Evolutionary conservation across 768 basidiomycete species (phyloP).

Genomic region (Nidularia pulvinata): DNA sequence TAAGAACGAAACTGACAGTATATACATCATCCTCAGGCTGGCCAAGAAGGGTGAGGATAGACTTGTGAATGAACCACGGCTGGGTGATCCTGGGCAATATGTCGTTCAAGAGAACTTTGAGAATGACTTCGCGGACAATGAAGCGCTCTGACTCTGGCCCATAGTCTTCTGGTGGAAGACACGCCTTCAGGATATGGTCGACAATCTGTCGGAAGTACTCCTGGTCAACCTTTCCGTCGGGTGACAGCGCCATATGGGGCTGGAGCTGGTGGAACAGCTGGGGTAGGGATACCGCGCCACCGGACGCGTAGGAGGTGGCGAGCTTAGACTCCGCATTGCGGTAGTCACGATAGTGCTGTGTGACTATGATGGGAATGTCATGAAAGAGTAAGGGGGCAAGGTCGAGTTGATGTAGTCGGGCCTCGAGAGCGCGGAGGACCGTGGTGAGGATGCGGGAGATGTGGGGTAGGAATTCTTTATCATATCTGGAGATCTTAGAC

Average conservation of each 20-base stretch:
- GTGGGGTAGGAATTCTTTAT: constrained; percentile 63
- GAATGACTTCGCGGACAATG: constrained; percentile 82
- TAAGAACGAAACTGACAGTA: constrained; percentile 19
- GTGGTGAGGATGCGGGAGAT: constrained; percentile 57
- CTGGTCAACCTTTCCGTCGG: constrained; percentile 66
- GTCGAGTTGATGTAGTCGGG: constrained; percentile 52
- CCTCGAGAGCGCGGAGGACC: constrained; percentile 61
- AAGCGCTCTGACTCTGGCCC: constrained; percentile 77
- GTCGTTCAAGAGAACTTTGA: constrained; percentile 73
- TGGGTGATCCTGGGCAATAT: constrained; percentile 72
- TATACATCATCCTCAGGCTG: constrained; percentile 26
- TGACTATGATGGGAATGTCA: constrained; percentile 64
- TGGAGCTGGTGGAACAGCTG: constrained; percentile 81
- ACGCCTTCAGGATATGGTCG: constrained; percentile 72
- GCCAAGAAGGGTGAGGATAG: constrained; percentile 67
- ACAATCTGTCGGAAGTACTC: constrained; percentile 81
- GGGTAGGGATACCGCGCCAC: constrained; percentile 60
- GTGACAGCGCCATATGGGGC: constrained; percentile 77
- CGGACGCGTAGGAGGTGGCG: constrained; percentile 68
- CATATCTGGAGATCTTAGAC: constrained; percentile 79
- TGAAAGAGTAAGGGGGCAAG: constrained; percentile 59
- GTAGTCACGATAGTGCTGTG: constrained; percentile 81
- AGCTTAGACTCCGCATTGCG: constrained; percentile 64
- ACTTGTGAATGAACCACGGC: constrained; percentile 88
- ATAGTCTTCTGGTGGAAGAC: constrained; percentile 80